These are phyloP conservation scores for Hippophae gyantsensis DNA, from an alignment of 306 rosid species.

Conservation along the genomic window DNA sequence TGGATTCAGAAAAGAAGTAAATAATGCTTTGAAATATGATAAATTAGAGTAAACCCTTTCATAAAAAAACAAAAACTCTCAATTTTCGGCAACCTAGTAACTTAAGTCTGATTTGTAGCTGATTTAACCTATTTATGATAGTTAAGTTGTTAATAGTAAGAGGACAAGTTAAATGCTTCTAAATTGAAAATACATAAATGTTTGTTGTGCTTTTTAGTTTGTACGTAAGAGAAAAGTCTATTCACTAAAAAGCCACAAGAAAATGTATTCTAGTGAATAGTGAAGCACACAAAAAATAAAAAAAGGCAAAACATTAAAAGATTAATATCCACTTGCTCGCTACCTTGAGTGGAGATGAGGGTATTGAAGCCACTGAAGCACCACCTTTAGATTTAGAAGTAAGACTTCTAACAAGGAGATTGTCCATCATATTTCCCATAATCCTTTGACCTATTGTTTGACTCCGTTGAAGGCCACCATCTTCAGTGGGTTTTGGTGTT, in stretches of 20 bases:
- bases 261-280: neutral
- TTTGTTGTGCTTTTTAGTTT: too few species aligned
- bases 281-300: too few species aligned
- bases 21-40: neutral
- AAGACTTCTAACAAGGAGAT: constrained; percentile 80
- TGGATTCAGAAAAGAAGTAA: neutral
- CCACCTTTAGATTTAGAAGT: constrained; percentile 63
- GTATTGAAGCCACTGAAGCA: constrained; percentile 59
- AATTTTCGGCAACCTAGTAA: too few species aligned
- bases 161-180: too few species aligned
- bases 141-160: too few species aligned
- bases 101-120: too few species aligned
- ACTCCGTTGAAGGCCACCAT: constrained; percentile 56
- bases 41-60: too few species aligned
- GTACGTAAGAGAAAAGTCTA: too few species aligned
- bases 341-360: constrained; percentile 85
- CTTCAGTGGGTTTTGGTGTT: constrained; percentile 47
- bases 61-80: too few species aligned
- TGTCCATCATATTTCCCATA: constrained; percentile 91
- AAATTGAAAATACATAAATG: too few species aligned
- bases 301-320: neutral
- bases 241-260: neutral
- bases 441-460: constrained; percentile 95
- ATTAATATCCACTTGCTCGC: constrained; percentile 5
- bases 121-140: too few species aligned